A percentile compares a stretch with the other conserved stretches of the same genome.
phyloP scores from a whole-genome alignment of 2,329 filamentous ascomycete genomes.

The Botrytis tulipae region DNA sequence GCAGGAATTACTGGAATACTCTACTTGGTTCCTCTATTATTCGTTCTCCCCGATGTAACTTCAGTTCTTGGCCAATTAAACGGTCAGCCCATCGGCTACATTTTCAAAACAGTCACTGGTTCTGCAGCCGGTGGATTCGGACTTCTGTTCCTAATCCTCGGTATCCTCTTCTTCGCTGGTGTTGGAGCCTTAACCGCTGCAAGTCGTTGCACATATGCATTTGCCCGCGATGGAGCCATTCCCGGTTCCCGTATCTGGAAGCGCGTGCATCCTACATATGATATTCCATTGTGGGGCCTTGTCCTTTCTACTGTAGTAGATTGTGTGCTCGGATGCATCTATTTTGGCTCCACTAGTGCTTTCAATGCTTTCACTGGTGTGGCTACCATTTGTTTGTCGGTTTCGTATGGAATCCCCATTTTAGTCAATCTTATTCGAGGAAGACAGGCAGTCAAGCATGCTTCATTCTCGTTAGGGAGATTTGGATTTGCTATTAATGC shows the following conservation, averaged over 20 bases:
- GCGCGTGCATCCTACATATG: slow-evolving; percentile 61
- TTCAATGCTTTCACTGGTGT: slow-evolving; percentile 80
- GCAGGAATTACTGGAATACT: slow-evolving; percentile 63
- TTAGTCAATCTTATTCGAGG: slow-evolving; percentile 66
- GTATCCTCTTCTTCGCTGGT: slow-evolving; percentile 74
- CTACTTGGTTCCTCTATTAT: slow-evolving; percentile 72
- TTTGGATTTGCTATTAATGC: slow-evolving; percentile 69
- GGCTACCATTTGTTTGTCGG: slow-evolving; percentile 74
- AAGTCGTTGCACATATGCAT: slow-evolving; percentile 72
- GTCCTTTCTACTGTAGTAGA: slow-evolving; percentile 66
- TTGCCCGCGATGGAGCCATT: slow-evolving; percentile 72
- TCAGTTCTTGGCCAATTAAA: slow-evolving; percentile 63
- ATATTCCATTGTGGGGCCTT: slow-evolving; percentile 69
- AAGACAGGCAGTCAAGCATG: slow-evolving; percentile 63
- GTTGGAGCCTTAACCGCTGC: slow-evolving; percentile 73
- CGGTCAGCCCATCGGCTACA: slow-evolving; percentile 70
- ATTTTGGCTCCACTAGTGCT: slow-evolving; percentile 73
- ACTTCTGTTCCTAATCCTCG: slow-evolving; percentile 71
- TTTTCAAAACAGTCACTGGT: slow-evolving; percentile 71
- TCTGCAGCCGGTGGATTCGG: slow-evolving; percentile 66
- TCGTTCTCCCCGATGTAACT: slow-evolving; percentile 68
- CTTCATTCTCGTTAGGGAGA: slow-evolving; percentile 65
- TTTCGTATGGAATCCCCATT: slow-evolving; percentile 74
- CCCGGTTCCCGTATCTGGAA: slow-evolving; percentile 67
- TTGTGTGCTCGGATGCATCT: slow-evolving; percentile 72